A percentile compares a stretch with the other conserved stretches of the same genome.
These are phyloP conservation scores for Myxozyma kluyveri DNA, from an alignment of 805 yeast genomes.

Conservation along the genomic window DNA sequence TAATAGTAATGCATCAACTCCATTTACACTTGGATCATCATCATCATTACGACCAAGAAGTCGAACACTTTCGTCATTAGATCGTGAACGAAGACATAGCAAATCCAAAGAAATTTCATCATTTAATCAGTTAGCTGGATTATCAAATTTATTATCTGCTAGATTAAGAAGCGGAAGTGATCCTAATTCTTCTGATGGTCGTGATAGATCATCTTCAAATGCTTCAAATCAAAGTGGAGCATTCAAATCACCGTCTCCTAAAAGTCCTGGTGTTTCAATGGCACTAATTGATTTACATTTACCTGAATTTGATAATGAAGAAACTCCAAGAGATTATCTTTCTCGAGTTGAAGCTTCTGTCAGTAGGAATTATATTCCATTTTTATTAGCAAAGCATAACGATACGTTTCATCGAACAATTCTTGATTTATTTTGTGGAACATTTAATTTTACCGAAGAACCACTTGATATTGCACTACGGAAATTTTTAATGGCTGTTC, in stretches of 20 bases:
- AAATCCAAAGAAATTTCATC: conserved; percentile 1
- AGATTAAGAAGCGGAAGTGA: conserved; percentile 24
- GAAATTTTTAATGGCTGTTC: conserved; percentile 54
- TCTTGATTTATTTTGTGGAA: conserved; percentile 37
- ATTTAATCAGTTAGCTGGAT: conserved; percentile 8
- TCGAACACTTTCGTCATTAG: conserved; percentile 25
- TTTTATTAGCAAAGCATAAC: conserved; percentile 38
- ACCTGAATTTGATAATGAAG: conserved; percentile 32
- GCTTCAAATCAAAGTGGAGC: background rate
- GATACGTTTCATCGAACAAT: conserved; percentile 34
- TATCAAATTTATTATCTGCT: conserved; percentile 17
- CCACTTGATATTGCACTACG: conserved; percentile 68
- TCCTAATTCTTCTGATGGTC: conserved; percentile 20
- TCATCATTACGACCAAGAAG: conserved; percentile 15
- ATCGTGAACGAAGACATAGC: conserved; percentile 6
- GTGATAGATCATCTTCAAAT: background rate
- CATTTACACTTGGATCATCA: background rate
- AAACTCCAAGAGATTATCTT: conserved; percentile 39
- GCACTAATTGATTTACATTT: conserved; percentile 15
- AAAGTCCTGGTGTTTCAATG: conserved; percentile 1
- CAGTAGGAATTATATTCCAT: conserved; percentile 31
- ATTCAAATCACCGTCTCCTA: conserved; percentile 6
- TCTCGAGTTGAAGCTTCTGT: conserved; percentile 32
- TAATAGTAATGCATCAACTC: conserved; percentile 4
- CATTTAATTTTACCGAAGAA: conserved; percentile 51